Evolutionary conservation across 2,329 filamentous ascomycete species (phyloP).

Genomic region (Leptographium procerum): DNA sequence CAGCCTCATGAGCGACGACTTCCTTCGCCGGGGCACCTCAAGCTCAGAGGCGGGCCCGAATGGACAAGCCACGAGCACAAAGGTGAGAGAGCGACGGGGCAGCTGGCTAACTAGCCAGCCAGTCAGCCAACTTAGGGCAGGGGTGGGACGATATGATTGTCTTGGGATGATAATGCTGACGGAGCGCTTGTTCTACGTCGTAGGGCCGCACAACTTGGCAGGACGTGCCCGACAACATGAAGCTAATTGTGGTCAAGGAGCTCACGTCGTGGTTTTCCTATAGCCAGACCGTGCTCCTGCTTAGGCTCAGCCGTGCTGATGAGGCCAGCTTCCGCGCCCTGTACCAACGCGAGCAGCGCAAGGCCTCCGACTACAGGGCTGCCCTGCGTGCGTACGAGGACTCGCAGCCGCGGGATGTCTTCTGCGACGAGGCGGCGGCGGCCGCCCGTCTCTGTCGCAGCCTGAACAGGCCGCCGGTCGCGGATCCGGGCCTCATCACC

Average conservation of each 20-base stretch:
- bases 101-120: no score
- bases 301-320: slow-evolving; percentile 5
- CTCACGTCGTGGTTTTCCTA: slow-evolving; percentile 4
- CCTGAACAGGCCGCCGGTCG: neutral
- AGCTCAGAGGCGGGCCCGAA: neutral
- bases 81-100: no score
- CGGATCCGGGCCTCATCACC: neutral
- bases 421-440: no score
- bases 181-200: neutral
- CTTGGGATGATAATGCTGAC: neutral
- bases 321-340: slow-evolving; percentile 4
- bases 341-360: slow-evolving; percentile 5
- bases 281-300: neutral
- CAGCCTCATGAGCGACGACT: no score
- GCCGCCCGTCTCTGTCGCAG: neutral
- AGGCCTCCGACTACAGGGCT: neutral
- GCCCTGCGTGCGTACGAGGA: neutral
- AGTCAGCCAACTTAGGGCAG: no score
- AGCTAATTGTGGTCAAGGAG: slow-evolving; percentile 12
- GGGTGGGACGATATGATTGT: no score
- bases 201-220: neutral
- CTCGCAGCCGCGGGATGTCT: no score
- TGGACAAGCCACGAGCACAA: neutral
- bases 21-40: neutral
- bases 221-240: slow-evolving; percentile 8